These are phyloP conservation scores for Colletotrichum falcatum DNA, from an alignment of 2,329 filamentous ascomycete species.

Conservation along the genomic window DNA sequence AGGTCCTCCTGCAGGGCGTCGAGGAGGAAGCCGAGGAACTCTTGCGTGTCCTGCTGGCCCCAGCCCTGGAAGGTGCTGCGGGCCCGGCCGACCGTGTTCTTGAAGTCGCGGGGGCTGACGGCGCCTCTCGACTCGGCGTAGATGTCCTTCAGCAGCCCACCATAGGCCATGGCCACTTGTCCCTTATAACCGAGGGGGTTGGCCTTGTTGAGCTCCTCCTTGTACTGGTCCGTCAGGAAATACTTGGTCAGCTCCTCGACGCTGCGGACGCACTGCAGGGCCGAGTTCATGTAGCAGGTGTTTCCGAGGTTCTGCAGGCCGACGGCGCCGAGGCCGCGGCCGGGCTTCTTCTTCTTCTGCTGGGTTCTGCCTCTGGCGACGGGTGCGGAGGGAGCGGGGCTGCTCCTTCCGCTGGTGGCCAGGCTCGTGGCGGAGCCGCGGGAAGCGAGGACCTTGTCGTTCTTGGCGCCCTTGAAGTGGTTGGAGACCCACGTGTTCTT, in stretches of 20 bases:
- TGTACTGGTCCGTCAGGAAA: slow-evolving; percentile 81
- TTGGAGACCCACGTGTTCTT: slow-evolving; percentile 69
- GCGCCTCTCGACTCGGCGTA: slow-evolving; percentile 78
- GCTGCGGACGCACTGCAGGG: slow-evolving; percentile 91
- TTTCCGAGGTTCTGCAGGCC: slow-evolving; percentile 94
- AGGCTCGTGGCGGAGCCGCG: slow-evolving; percentile 50
- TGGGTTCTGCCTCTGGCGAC: slow-evolving; percentile 79
- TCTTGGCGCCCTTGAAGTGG: slow-evolving; percentile 48
- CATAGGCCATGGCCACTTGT: slow-evolving; percentile 87
- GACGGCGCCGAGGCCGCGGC: slow-evolving; percentile 79
- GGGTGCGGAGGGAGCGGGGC: slow-evolving; percentile 69
- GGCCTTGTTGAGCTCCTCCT: slow-evolving; percentile 82
- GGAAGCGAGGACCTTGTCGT: slow-evolving; percentile 53
- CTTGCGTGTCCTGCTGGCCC: slow-evolving; percentile 96
- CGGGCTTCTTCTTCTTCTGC: slow-evolving; percentile 76
- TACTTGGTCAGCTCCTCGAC: slow-evolving; percentile 95
- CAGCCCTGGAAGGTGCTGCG: slow-evolving; percentile 92
- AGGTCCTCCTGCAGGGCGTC: slow-evolving; percentile 96
- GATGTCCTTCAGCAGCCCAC: slow-evolving; percentile 79
- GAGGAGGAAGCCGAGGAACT: slow-evolving; percentile 94
- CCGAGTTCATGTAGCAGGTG: slow-evolving; percentile 99
- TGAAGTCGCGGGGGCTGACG: slow-evolving; percentile 84
- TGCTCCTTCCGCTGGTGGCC: slow-evolving; percentile 73
- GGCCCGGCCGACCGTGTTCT: slow-evolving; percentile 82
- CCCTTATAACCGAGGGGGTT: slow-evolving; percentile 91